These are phyloP conservation scores for Actinidia polygama DNA, from an alignment of 179 eudicot species.

Conservation along the genomic window DNA sequence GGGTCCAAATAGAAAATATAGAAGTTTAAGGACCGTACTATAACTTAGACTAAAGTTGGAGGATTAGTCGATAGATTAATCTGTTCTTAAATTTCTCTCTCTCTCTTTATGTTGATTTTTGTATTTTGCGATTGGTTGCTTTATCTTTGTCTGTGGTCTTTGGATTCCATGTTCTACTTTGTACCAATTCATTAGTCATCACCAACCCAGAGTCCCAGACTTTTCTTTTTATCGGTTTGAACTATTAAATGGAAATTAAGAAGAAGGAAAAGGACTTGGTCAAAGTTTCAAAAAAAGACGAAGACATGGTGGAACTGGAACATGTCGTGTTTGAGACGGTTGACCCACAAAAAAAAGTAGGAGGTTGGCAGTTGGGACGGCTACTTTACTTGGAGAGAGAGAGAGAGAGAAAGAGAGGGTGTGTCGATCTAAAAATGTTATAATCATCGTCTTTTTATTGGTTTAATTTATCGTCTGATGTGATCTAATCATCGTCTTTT, in stretches of 20 bases:
- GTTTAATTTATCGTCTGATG: no score
- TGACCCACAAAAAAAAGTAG: conserved; percentile 28
- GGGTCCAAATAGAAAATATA: no score
- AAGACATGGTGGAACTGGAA: conserved; percentile 24
- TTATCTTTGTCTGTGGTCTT: neutral
- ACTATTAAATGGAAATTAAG: neutral
- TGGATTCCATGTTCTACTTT: neutral
- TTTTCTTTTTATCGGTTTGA: no score
- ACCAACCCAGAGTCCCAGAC: no score
- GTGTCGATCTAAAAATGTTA: no score
- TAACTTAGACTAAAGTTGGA: no score
- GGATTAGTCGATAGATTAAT: no score
- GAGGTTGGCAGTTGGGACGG: conserved; percentile 36
- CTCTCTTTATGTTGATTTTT: neutral
- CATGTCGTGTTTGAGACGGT: conserved; percentile 34
- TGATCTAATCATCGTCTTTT: no score
- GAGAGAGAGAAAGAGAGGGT: conserved; percentile 16
- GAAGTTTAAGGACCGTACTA: no score
- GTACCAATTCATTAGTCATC: neutral
- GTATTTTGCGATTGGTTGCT: neutral
- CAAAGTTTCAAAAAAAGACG: conserved; percentile 21
- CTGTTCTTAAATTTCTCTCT: neutral
- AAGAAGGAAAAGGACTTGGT: conserved; percentile 11
- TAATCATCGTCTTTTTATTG: no score
- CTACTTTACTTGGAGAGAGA: conserved; percentile 12